These are phyloP conservation scores for Ajuga chamaepitys DNA, from an alignment of 257 asterid genomes.

Conservation along the genomic window DNA sequence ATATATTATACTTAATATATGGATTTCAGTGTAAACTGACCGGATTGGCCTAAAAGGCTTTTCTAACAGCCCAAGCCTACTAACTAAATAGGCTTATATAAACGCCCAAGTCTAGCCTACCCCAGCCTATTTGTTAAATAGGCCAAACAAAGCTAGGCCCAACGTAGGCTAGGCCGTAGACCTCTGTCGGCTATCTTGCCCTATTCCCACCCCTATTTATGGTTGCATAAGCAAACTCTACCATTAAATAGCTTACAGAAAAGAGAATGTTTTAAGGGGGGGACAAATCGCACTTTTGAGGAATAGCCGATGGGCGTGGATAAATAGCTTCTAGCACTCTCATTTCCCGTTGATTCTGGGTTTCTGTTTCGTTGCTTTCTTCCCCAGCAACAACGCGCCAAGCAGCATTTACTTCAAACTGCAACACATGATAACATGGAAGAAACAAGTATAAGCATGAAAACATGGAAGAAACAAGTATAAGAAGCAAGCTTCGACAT, in stretches of 20 bases:
- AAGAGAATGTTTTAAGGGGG: conserved; percentile 13
- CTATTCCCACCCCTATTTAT: too few relatives aligned
- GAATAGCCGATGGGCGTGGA: conserved; percentile 91
- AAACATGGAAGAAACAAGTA: neutral
- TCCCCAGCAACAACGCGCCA: conserved; percentile 88
- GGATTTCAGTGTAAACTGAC: too few relatives aligned
- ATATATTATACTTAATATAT: too few relatives aligned
- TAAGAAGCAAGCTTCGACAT: neutral
- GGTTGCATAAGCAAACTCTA: neutral
- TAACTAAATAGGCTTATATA: too few relatives aligned
- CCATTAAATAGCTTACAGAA: neutral
- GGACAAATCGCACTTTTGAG: conserved; percentile 46
- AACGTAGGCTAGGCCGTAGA: too few relatives aligned
- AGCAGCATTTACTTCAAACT: conserved; percentile 44
- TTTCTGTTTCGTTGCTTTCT: conserved; percentile 66
- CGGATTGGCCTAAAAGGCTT: too few relatives aligned
- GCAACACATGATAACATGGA: neutral
- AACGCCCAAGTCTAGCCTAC: too few relatives aligned
- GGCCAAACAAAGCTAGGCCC: too few relatives aligned
- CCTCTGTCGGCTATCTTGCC: too few relatives aligned
- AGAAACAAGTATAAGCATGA: neutral
- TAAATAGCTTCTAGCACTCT: conserved; percentile 88
- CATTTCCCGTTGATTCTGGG: conserved; percentile 59
- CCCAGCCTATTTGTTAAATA: too few relatives aligned
- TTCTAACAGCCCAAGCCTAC: too few relatives aligned